Conservation (phyloP, 805 yeast species). For the Candida pseudoglaebosa region DNA sequence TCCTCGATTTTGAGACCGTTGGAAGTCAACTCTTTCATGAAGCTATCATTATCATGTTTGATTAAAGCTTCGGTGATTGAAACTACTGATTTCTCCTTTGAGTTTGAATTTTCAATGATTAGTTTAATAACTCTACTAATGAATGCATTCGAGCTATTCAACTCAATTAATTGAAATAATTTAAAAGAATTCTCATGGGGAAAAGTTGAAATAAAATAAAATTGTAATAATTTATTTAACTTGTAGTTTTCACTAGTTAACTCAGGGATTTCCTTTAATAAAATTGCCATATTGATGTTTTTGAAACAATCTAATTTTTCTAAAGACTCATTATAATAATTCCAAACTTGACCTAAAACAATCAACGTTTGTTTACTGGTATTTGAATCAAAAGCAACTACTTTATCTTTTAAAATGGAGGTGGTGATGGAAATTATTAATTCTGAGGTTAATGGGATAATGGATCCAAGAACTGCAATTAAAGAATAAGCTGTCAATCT, state of each 20-base stretch:
- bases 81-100: constrained; percentile 7
- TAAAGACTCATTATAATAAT: constrained; percentile 10
- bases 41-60: constrained; percentile 17
- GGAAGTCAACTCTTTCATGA: constrained; percentile 17
- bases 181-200: constrained; percentile 17
- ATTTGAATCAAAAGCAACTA: constrained; percentile 16
- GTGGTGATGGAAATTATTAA: constrained; percentile 30
- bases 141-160: constrained; percentile 11
- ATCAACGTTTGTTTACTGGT: constrained; percentile 30
- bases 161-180: constrained; percentile 20
- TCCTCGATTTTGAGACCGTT: constrained; percentile 23
- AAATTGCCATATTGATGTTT: constrained; percentile 9
- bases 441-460: constrained; percentile 51
- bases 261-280: constrained; percentile 7
- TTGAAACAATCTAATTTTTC: constrained; percentile 16
- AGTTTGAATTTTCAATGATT: constrained; percentile 6
- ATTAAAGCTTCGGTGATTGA: constrained; percentile 16
- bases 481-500: constrained; percentile 84
- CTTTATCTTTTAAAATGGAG: constrained; percentile 25
- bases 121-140: constrained; percentile 4
- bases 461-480: constrained; percentile 70
- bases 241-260: constrained; percentile 24
- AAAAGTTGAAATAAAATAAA: constrained; percentile 24
- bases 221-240: constrained; percentile 27
- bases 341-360: constrained; percentile 41